These are phyloP conservation scores for Taiozyma onychis DNA, from an alignment of 1,139 yeast species.

Conservation along the genomic window DNA sequence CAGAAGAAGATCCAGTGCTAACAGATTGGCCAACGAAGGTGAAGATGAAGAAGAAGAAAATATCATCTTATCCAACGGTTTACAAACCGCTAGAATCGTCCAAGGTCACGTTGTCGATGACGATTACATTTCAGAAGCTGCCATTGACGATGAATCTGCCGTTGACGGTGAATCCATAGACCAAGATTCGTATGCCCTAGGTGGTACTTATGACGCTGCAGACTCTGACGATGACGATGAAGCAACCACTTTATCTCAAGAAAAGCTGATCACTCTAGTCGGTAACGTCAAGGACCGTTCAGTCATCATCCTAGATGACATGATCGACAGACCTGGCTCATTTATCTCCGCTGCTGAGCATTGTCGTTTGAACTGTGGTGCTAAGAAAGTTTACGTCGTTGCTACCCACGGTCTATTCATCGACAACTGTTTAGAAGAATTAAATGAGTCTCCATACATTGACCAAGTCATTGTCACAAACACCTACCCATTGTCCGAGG, in stretches of 20 bases:
- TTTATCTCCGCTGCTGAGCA: conserved; percentile 98
- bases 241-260: conserved; percentile 59
- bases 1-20: conserved; percentile 34
- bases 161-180: conserved; percentile 19
- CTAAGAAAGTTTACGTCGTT: conserved; percentile 79
- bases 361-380: conserved; percentile 91
- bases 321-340: conserved; percentile 92
- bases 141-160: conserved; percentile 23
- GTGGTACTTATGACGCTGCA: conserved; percentile 79
- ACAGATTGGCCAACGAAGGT: conserved; percentile 5
- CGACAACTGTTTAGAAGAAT: conserved; percentile 75
- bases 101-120: conserved; percentile 97
- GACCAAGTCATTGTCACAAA: conserved; percentile 90
- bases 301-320: conserved; percentile 92
- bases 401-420: conserved; percentile 96
- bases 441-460: conserved; percentile 74
- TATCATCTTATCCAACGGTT: conserved; percentile 66
- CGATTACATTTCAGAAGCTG: conserved; percentile 43
- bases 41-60: conserved; percentile 49
- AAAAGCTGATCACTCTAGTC: conserved; percentile 88
- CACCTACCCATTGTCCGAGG: conserved; percentile 80
- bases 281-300: conserved; percentile 92
- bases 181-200: conserved; percentile 48
- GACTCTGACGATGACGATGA: conserved; percentile 87
- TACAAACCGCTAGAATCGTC: conserved; percentile 93